Base-by-base conservation (phyloP, 2,329 filamentous ascomycete species). In the Sporothrix euskadiensis region DNA sequence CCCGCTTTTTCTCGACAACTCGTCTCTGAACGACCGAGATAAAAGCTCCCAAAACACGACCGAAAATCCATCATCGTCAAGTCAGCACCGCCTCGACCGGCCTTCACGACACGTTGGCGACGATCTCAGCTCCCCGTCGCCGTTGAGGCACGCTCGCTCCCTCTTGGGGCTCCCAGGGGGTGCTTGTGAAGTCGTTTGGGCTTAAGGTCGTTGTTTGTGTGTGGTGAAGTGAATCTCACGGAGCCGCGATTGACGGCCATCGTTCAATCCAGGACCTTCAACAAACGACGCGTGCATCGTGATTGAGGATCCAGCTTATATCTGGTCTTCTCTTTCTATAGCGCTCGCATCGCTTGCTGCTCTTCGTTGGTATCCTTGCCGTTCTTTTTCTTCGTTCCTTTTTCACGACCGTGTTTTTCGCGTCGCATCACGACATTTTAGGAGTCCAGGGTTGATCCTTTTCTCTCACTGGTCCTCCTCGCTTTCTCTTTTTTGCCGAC, bases 21-120 rank as follows among this genome's bases (percentile, higher is more conserved):
- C 56, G 41, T 52, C 49, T 56, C 41, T 39, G 56, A 54, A 22
- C 56, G 56, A 52, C n/a, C 26, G 47, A 26, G 59, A 68, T 59
- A 59, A 68, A 72, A 26, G 22, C 52, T 12, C 19, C 32, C 12
- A 71, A 54, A 49, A 68, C 65, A 54, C 66, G 35, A 66, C 16
- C 16, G 59, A 72, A 19, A 52, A 56, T n/a, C 22, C 70, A 61
- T 47, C 61, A 19, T 68, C 71, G 12, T 47, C 39, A 26, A 56
- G 47, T 47, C 39, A 30, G 12, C 35, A n/a, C 52, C 72, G 78
- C 80, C 77, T 76, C 76, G 78, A 73, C 71, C 75, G 80, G 80
- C 79, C 80, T 63, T 30, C 22, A 39, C 77, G 80, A 82, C 80
- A 80, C 80, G 80, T 82, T 80, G 82, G 82, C 84, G 82, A 85